Conservation (phyloP, 768 basidiomycete species). For the Solioccasus polychromus region DNA sequence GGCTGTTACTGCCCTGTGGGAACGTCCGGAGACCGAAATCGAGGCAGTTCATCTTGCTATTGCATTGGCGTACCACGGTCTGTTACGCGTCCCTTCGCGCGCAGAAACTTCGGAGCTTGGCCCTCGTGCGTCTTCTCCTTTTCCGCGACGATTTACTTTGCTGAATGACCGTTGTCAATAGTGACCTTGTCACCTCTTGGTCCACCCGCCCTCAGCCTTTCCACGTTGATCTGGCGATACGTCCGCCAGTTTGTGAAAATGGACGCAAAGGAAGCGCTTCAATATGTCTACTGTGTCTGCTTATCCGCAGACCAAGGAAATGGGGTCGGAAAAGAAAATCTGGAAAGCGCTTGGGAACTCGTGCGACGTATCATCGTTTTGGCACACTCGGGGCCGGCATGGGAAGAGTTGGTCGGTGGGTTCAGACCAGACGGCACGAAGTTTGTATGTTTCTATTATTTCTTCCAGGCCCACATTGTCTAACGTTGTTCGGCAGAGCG, state of each 20-base stretch:
- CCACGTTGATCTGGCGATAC: constrained; percentile 89
- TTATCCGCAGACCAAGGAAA: constrained; percentile 70
- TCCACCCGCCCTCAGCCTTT: constrained; percentile 73
- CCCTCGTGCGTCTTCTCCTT: constrained; percentile 53
- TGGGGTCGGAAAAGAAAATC: constrained; percentile 78
- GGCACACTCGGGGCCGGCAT: constrained; percentile 74
- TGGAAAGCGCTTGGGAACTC: constrained; percentile 79
- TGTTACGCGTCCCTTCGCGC: constrained; percentile 78
- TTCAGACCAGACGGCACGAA: constrained; percentile 86
- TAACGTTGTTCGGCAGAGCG: constrained; percentile 50
- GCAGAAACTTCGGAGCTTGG: constrained; percentile 84
- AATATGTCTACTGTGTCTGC: constrained; percentile 89
- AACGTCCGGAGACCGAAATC: constrained; percentile 80
- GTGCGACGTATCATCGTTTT: constrained; percentile 75
- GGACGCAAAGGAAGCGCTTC: constrained; percentile 91
- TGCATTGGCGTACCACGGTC: constrained; percentile 88
- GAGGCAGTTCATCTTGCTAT: constrained; percentile 95
- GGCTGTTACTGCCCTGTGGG: constrained; percentile 91
- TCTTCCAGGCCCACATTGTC: not conserved
- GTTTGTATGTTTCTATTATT: constrained; percentile 56
- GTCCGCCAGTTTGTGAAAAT: constrained; percentile 88
- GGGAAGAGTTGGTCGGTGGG: constrained; percentile 95
- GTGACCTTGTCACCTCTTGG: constrained; percentile 68
- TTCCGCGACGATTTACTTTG: not conserved
- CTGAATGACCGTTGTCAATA: constrained; percentile 30